A percentile compares a stretch with the other conserved stretches of the same genome.
phyloP scores from a whole-genome alignment of 768 basidiomycete genomes.

The Calocybe indica region DNA sequence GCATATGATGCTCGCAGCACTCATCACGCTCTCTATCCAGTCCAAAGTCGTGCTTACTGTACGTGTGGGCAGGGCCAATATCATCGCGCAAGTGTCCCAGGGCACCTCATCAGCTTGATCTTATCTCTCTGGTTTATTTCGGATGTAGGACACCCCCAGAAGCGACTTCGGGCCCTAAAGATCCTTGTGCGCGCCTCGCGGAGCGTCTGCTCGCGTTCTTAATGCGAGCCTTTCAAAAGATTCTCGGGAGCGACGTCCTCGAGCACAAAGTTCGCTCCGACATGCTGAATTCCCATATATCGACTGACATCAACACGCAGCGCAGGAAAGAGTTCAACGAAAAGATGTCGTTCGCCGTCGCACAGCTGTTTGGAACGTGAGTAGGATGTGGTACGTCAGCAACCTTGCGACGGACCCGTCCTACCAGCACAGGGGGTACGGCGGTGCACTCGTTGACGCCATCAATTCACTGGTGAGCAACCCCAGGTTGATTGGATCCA shows the following conservation, averaged over 20 bases:
- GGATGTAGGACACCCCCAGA: neutral
- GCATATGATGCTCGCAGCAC: slow-evolving; percentile 1
- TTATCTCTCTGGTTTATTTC: neutral
- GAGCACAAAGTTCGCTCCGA: neutral
- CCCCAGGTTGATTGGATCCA: neutral
- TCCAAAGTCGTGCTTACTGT: slow-evolving; percentile 18
- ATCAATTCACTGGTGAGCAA: slow-evolving; percentile 16
- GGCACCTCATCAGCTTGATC: too few species aligned
- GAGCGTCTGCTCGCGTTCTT: too few species aligned
- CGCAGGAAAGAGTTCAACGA: slow-evolving; percentile 12
- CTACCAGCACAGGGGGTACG: slow-evolving; percentile 23
- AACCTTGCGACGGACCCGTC: slow-evolving; percentile 20
- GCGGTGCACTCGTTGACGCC: slow-evolving; percentile 20
- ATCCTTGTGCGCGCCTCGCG: too few species aligned
- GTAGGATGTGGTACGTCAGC: slow-evolving; percentile 23
- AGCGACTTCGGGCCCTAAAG: too few species aligned
- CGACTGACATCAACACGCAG: slow-evolving; percentile 7
- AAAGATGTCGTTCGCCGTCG: slow-evolving; percentile 16
- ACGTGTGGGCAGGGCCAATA: slow-evolving; percentile 13
- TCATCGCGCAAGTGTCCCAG: slow-evolving; percentile 16
- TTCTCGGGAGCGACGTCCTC: too few species aligned
- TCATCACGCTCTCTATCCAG: slow-evolving; percentile 11
- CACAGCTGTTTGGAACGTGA: slow-evolving; percentile 15
- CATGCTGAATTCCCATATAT: neutral
- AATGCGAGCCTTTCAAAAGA: too few species aligned